These are phyloP conservation scores for Bocquillonia castaneifolia DNA, from an alignment of 441 rosid genomes.

Conservation along the genomic window DNA sequence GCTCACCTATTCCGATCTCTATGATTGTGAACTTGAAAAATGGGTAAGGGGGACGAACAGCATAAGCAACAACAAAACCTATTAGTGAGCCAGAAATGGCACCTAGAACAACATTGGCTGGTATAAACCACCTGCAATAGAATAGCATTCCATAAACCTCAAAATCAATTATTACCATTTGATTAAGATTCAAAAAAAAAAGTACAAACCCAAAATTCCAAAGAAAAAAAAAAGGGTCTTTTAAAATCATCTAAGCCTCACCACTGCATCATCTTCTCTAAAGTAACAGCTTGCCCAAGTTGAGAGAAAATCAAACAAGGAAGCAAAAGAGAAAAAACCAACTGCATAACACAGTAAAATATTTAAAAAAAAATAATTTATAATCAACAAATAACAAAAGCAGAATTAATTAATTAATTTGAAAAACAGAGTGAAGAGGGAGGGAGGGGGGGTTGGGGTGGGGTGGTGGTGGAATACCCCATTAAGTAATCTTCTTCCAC, in stretches of 20 bases:
- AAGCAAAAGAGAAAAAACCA: slow-evolving; percentile 93
- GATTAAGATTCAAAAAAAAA: background rate
- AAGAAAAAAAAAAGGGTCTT: background rate
- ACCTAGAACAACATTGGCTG: slow-evolving; percentile 67
- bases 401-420: background rate
- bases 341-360: slow-evolving; percentile 36
- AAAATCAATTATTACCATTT: background rate
- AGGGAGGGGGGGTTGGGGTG: too few species aligned
- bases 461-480: too few species aligned
- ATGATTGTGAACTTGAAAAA: slow-evolving; percentile 83
- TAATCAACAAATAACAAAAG: background rate
- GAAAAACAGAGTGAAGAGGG: background rate
- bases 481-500: slow-evolving; percentile 80
- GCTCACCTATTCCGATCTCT: slow-evolving; percentile 80
- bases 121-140: slow-evolving; percentile 94
- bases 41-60: slow-evolving; percentile 83
- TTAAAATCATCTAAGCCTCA: slow-evolving; percentile 25
- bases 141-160: slow-evolving; percentile 9
- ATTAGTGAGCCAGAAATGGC: slow-evolving; percentile 70
- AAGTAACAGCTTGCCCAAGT: slow-evolving; percentile 90
- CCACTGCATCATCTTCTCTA: slow-evolving; percentile 84
- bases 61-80: slow-evolving; percentile 53
- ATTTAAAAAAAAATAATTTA: background rate
- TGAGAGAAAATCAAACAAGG: slow-evolving; percentile 95
- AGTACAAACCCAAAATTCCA: background rate